These are phyloP conservation scores for Xylariaceae sp. DNA, from an alignment of 2,329 filamentous ascomycete genomes.

Conservation along the genomic window DNA sequence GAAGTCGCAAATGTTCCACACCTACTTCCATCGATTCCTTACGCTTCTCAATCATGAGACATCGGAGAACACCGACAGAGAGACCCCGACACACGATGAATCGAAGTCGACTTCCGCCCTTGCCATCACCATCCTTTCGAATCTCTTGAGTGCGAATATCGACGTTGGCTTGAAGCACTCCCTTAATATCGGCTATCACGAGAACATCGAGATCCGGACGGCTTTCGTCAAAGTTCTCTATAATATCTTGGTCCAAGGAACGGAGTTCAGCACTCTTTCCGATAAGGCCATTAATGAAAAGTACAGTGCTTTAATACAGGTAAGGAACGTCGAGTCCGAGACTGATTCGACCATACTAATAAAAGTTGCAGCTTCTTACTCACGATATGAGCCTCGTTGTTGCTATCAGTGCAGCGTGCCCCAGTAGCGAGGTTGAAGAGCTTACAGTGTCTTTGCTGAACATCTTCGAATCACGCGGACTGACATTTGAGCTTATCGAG, in stretches of 20 bases:
- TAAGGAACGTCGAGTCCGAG: conserved; percentile 25
- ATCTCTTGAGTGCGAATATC: conserved; percentile 64
- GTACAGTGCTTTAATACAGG: conserved; percentile 60
- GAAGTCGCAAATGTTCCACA: conserved; percentile 66
- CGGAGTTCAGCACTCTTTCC: conserved; percentile 64
- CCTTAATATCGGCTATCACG: conserved; percentile 64
- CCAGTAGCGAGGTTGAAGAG: conserved; percentile 63
- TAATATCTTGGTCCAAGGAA: conserved; percentile 66
- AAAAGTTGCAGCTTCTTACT: conserved; percentile 47
- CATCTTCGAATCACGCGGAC: conserved; percentile 62
- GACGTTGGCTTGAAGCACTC: conserved; percentile 67
- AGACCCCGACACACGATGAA: conserved; percentile 48
- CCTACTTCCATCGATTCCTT: conserved; percentile 65
- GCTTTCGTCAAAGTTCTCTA: conserved; percentile 66
- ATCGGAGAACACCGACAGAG: conserved; percentile 38
- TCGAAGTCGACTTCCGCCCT: conserved; percentile 53
- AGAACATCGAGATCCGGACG: conserved; percentile 63
- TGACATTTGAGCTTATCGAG: conserved; percentile 59
- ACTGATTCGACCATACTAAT: conserved; percentile 7
- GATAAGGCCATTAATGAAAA: conserved; percentile 64
- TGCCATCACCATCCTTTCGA: conserved; percentile 62
- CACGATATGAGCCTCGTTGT: conserved; percentile 58
- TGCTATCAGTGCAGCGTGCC: conserved; percentile 61
- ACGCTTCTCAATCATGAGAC: conserved; percentile 58
- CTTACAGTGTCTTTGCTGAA: conserved; percentile 62